Conservation (phyloP, 2,329 filamentous ascomycete species). For the Stagonosporopsis chrysanthemi region DNA sequence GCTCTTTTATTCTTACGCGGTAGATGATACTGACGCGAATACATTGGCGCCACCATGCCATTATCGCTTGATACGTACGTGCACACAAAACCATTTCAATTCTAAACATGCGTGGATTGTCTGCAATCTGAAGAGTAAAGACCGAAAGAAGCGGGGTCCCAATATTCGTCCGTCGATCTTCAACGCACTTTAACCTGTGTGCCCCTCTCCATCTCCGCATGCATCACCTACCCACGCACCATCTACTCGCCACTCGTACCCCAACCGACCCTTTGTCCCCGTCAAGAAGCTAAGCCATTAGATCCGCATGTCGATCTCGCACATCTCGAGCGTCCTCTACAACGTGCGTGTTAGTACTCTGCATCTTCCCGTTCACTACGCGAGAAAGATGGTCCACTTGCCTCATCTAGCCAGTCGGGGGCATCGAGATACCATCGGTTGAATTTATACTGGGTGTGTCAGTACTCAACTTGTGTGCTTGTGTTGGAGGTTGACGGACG, state of each 20-base stretch:
- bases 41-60: too few relatives aligned
- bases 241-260: too few relatives aligned
- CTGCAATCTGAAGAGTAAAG: too few relatives aligned
- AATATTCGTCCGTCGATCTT: too few relatives aligned
- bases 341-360: neutral
- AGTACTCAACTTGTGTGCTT: neutral
- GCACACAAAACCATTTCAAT: too few relatives aligned
- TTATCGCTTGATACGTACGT: too few relatives aligned
- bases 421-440: neutral
- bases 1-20: neutral
- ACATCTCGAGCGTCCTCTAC: constrained; percentile 17
- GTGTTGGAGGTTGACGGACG: constrained; percentile 3
- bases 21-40: neutral
- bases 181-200: too few relatives aligned
- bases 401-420: neutral
- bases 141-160: too few relatives aligned
- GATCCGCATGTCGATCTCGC: constrained; percentile 7
- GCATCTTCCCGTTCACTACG: neutral
- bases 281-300: neutral
- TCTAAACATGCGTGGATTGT: too few relatives aligned
- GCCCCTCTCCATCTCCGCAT: too few relatives aligned
- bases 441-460: neutral
- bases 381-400: neutral
- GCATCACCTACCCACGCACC: too few relatives aligned
- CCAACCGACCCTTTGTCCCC: too few relatives aligned